phyloP scores from a whole-genome alignment of 2,329 filamentous ascomycete genomes.

The Mollisiaceae sp. region DNA sequence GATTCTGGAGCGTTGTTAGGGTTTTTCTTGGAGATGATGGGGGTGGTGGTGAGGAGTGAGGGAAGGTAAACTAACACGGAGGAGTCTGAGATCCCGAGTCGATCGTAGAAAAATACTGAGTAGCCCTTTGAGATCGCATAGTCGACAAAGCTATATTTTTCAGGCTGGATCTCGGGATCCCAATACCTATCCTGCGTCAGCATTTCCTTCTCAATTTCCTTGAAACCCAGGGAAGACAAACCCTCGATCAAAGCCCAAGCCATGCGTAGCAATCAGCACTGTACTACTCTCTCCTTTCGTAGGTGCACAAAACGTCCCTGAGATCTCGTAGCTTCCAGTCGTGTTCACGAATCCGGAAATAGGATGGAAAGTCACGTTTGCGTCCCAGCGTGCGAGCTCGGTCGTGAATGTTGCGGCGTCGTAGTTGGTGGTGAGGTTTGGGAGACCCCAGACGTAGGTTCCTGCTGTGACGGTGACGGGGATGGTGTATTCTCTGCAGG shows the following conservation, averaged over 20 bases:
- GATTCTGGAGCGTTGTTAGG: conserved; percentile 14
- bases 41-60: not conserved
- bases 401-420: conserved; percentile 15
- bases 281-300: conserved; percentile 25
- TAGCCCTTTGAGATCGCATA: conserved; percentile 42
- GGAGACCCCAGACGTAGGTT: conserved; percentile 18
- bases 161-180: conserved; percentile 39
- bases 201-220: not conserved
- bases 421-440: conserved; percentile 17
- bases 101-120: conserved; percentile 45
- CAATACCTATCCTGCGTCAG: conserved; percentile 38
- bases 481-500: conserved; percentile 16
- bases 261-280: conserved; percentile 43
- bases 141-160: conserved; percentile 45
- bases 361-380: conserved; percentile 17
- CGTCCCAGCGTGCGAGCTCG: conserved; percentile 16
- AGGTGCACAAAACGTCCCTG: conserved; percentile 26
- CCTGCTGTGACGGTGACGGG: conserved; percentile 10
- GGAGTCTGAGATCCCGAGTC: conserved; percentile 43
- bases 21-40: not conserved
- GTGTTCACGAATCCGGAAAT: conserved; percentile 1
- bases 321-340: conserved; percentile 13
- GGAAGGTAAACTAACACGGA: conserved; percentile 30
- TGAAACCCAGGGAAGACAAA: conserved; percentile 28
- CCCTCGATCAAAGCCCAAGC: conserved; percentile 39